phyloP scores from a whole-genome alignment of 257 asterid species.

The Penstemon newberryi region DNA sequence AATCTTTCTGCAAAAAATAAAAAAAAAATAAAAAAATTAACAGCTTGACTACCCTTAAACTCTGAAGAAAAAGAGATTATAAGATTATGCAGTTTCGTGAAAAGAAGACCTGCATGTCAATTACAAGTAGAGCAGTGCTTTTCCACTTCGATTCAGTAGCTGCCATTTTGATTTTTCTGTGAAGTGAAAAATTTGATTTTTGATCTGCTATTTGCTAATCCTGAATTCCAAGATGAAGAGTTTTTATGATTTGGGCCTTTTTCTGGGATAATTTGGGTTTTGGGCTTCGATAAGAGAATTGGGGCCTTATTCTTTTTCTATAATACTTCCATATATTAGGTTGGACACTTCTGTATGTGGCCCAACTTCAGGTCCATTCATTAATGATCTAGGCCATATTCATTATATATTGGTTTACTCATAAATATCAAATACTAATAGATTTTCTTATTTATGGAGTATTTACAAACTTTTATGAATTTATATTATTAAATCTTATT shows the following conservation, averaged over 20 bases:
- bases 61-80: neutral
- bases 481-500: no score
- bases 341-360: neutral
- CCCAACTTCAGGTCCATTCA: slow-evolving; percentile 9
- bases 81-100: neutral
- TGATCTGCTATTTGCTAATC: neutral
- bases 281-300: neutral
- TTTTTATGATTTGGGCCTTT: neutral
- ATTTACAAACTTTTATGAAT: no score
- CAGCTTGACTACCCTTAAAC: neutral
- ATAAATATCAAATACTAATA: no score
- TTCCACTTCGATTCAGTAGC: slow-evolving; percentile 50
- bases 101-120: slow-evolving; percentile 80
- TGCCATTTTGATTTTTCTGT: slow-evolving; percentile 43
- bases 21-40: neutral
- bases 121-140: slow-evolving; percentile 73
- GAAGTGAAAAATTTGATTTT: neutral
- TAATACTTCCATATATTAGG: neutral
- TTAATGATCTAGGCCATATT: neutral
- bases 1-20: slow-evolving; percentile 57
- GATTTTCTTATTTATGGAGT: no score
- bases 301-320: neutral
- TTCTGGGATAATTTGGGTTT: neutral
- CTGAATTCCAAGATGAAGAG: neutral
- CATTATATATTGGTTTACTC: no score